A percentile compares a stretch with the other conserved stretches of the same genome.
Evolutionary conservation across 2,329 filamentous ascomycete genomes (phyloP).

Genomic region (Verticillium dahliae): DNA sequence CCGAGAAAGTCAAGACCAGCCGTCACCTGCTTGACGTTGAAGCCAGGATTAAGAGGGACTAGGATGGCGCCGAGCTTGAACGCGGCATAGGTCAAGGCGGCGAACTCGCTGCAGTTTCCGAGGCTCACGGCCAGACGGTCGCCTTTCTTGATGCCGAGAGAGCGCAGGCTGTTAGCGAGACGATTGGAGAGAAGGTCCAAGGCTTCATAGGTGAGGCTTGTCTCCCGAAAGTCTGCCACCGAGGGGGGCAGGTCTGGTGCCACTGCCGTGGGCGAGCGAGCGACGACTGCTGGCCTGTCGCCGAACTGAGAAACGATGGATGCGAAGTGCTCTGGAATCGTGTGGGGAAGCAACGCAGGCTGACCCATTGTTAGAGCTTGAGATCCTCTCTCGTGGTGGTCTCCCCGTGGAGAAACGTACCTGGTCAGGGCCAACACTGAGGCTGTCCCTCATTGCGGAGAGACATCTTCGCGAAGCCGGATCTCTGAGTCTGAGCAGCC

Average conservation of each 20-base stretch:
- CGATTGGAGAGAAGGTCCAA: slow-evolving; percentile 73
- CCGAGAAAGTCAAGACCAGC: slow-evolving; percentile 72
- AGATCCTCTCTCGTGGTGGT: too few species aligned
- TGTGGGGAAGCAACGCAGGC: slow-evolving; percentile 61
- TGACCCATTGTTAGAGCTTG: slow-evolving; percentile 21
- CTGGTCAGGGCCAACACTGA: slow-evolving; percentile 3
- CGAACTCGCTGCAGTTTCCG: slow-evolving; percentile 80
- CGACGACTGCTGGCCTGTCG: slow-evolving; percentile 54
- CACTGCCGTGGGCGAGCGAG: slow-evolving; percentile 32
- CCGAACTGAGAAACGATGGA: slow-evolving; percentile 57
- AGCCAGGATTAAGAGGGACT: slow-evolving; percentile 88
- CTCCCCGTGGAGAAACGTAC: neutral
- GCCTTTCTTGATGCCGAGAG: slow-evolving; percentile 70
- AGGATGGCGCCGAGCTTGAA: slow-evolving; percentile 93
- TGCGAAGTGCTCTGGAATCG: slow-evolving; percentile 67
- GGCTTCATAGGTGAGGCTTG: slow-evolving; percentile 63
- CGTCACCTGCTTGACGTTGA: slow-evolving; percentile 72
- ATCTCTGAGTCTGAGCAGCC: neutral
- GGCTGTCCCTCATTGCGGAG: neutral
- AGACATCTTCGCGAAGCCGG: neutral
- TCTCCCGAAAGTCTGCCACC: slow-evolving; percentile 53
- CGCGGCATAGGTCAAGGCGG: slow-evolving; percentile 77
- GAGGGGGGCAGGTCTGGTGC: slow-evolving; percentile 30
- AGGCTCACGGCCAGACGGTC: slow-evolving; percentile 81
- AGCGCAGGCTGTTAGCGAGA: slow-evolving; percentile 63